Evolutionary conservation across 169 alveolate genomes (phyloP).

Genomic region (Eimeria praecox): DNA sequence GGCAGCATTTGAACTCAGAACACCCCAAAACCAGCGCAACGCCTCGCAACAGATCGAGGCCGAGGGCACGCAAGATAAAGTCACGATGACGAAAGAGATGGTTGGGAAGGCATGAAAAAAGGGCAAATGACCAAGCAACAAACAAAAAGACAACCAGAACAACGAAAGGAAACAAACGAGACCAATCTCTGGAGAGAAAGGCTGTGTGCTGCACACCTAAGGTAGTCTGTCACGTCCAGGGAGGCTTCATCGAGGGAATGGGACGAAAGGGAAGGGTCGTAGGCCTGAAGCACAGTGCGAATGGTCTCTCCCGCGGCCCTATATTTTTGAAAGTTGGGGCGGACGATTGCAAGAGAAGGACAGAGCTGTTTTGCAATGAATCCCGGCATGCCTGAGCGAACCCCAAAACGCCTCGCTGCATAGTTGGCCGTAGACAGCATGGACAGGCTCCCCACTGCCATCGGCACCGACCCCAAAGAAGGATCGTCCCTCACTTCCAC

Average conservation of each 20-base stretch:
- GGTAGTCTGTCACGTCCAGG: constrained; percentile 77
- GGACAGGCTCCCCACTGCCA: constrained; percentile 91
- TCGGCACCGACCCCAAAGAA: constrained; percentile 71
- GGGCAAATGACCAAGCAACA: not conserved
- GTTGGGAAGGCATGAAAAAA: not conserved
- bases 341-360: constrained; percentile 85
- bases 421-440: constrained; percentile 94
- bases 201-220: not conserved
- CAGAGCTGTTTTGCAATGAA: constrained; percentile 92
- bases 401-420: constrained; percentile 94
- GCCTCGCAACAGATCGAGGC: not conserved
- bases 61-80: not conserved
- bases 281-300: constrained; percentile 35
- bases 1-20: not conserved
- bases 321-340: constrained; percentile 39
- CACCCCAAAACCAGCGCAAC: not conserved
- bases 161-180: not conserved
- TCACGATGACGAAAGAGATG: not conserved
- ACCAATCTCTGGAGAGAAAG: not conserved
- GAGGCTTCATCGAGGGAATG: constrained; percentile 81
- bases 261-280: constrained; percentile 63
- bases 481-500: constrained; percentile 80
- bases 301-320: constrained; percentile 47
- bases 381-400: constrained; percentile 95
- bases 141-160: not conserved